phyloP scores from a whole-genome alignment of 2,329 filamentous ascomycete genomes.

The Simplicillium aogashimaense region DNA sequence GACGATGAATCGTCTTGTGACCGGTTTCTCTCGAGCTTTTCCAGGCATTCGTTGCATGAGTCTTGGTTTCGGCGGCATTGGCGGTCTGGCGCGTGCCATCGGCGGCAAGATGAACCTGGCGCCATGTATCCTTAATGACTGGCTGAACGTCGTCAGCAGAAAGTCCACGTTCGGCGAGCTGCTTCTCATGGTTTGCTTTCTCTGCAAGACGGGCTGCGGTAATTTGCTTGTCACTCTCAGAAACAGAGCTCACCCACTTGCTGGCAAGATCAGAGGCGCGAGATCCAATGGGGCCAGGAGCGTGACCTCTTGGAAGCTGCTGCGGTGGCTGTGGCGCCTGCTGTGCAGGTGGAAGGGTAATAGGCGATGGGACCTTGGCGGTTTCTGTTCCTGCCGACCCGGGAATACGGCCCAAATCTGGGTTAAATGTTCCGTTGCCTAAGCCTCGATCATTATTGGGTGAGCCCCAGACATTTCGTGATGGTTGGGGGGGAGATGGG shows the following conservation, averaged over 20 bases:
- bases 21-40: constrained; percentile 18
- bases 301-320: constrained; percentile 13
- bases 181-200: constrained; percentile 30
- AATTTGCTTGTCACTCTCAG: constrained; percentile 36
- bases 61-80: constrained; percentile 15
- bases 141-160: constrained; percentile 34
- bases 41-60: constrained; percentile 18
- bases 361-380: constrained; percentile 33
- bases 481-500: constrained; percentile 24
- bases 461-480: constrained; percentile 64
- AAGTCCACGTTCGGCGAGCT: constrained; percentile 33
- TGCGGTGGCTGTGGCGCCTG: constrained; percentile 11
- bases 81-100: constrained; percentile 22
- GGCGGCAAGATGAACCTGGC: constrained; percentile 27
- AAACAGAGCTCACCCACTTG: constrained; percentile 32
- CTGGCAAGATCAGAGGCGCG: constrained; percentile 23
- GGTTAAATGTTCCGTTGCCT: constrained; percentile 68
- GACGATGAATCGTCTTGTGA: not conserved
- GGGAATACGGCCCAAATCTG: constrained; percentile 43
- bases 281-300: constrained; percentile 21
- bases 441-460: constrained; percentile 62
- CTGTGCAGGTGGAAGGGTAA: constrained; percentile 24
- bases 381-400: constrained; percentile 22
- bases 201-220: constrained; percentile 26
- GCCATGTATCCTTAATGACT: constrained; percentile 45